These are phyloP conservation scores for Xylaria castorea DNA, from an alignment of 495 filamentous ascomycete genomes.

Conservation along the genomic window DNA sequence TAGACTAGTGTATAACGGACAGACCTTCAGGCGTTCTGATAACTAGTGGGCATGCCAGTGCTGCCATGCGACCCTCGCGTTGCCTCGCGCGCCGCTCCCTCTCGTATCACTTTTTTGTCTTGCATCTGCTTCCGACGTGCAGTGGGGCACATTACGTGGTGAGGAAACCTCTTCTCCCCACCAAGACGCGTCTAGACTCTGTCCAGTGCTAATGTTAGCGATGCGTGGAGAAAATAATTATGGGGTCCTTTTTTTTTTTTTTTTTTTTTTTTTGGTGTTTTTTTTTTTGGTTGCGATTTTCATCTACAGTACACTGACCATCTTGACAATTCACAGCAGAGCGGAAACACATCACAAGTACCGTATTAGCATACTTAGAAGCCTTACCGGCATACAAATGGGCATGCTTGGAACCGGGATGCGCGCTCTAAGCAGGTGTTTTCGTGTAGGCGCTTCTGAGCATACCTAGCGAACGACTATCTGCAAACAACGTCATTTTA, in stretches of 20 bases:
- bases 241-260: background rate
- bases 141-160: conserved; percentile 21
- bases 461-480: background rate
- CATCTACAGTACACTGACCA: background rate
- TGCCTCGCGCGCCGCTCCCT: conserved; percentile 19
- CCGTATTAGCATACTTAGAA: background rate
- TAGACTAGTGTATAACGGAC: background rate
- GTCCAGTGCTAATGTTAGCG: background rate
- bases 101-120: conserved; percentile 28
- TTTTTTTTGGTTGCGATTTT: no score
- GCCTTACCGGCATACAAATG: background rate
- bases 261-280: no score
- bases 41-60: background rate
- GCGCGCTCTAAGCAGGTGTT: background rate
- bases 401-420: background rate
- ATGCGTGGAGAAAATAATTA: background rate
- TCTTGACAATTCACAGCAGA: background rate
- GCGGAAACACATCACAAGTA: background rate
- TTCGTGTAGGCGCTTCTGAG: background rate
- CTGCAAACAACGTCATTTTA: conserved; percentile 20
- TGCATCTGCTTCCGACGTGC: conserved; percentile 25
- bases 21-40: background rate
- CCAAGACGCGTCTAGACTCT: conserved; percentile 22
- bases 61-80: conserved; percentile 15
- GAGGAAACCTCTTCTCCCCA: background rate